Evolutionary conservation across 805 yeast species (phyloP).

Genomic region (Jamesozyma lodderae): DNA sequence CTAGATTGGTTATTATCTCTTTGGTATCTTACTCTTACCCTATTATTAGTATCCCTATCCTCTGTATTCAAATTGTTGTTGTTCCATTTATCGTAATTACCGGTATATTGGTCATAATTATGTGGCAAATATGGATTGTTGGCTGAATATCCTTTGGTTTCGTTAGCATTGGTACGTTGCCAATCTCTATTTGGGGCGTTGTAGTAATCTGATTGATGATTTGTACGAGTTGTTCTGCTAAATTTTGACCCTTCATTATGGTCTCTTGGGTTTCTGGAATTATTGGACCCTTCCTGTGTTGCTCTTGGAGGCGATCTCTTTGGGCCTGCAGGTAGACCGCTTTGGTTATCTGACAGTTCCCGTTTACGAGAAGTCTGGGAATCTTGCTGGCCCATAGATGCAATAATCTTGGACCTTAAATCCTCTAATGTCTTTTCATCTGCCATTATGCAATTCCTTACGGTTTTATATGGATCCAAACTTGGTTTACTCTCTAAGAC

Average conservation of each 20-base stretch:
- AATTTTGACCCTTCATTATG: neutral
- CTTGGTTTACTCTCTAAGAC: too few relatives aligned
- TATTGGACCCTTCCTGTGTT: neutral
- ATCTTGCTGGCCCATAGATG: slow-evolving; percentile 19
- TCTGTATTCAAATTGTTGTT: neutral
- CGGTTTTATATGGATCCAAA: too few relatives aligned
- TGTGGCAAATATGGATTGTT: too few relatives aligned
- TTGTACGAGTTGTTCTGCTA: too few relatives aligned
- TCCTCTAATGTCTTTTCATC: slow-evolving; percentile 17
- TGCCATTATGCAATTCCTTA: too few relatives aligned
- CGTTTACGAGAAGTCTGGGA: neutral
- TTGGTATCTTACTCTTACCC: neutral
- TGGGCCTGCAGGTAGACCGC: neutral
- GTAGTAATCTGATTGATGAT: too few relatives aligned
- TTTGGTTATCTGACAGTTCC: neutral
- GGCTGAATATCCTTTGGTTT: too few relatives aligned
- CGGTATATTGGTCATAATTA: too few relatives aligned
- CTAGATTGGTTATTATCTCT: neutral
- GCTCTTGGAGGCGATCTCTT: neutral
- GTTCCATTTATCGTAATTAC: too few relatives aligned
- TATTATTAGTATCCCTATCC: neutral
- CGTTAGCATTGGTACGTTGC: too few relatives aligned
- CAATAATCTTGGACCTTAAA: slow-evolving; percentile 22
- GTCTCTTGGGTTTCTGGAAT: neutral
- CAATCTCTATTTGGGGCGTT: too few relatives aligned